Percentiles rank a stretch among this genome's conserved stretches.
Conservation (phyloP, 495 filamentous ascomycete genomes). For the Penicillium nucicola region DNA sequence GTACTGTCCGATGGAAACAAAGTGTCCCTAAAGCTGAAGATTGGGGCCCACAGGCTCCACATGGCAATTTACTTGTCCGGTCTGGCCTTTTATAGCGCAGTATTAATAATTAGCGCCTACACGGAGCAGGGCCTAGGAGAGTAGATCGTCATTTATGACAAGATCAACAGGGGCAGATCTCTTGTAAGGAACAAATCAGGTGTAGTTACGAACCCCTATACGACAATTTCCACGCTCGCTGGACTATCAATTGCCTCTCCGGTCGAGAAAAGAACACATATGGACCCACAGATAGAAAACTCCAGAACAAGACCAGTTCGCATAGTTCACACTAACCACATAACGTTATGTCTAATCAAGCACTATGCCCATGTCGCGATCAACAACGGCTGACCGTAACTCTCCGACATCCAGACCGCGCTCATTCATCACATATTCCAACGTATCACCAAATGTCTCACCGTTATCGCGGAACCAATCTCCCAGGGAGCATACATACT, state of each 20-base stretch:
- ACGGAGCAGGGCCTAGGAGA: neutral
- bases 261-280: too few species aligned
- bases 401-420: constrained; percentile 36
- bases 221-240: too few species aligned
- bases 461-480: constrained; percentile 66
- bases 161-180: neutral
- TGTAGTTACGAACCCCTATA: neutral
- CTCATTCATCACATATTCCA: constrained; percentile 43
- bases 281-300: too few species aligned
- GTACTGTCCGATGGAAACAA: neutral
- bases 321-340: too few species aligned
- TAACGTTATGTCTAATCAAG: constrained; percentile 1
- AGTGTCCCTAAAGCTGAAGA: too few species aligned
- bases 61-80: constrained; percentile 1
- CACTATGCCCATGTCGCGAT: constrained; percentile 29
- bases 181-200: neutral
- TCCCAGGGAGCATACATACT: constrained; percentile 46
- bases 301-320: too few species aligned
- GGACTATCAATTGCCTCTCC: too few species aligned
- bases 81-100: neutral
- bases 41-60: constrained; percentile 5
- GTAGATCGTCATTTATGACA: neutral
- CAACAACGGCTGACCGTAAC: constrained; percentile 25
- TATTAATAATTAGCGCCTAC: neutral
- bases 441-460: constrained; percentile 54